Percentiles rank a stretch among this genome's conserved stretches.
Evolutionary conservation across 2,329 filamentous ascomycete genomes (phyloP).

Genomic region (Ophiostoma piceae): DNA sequence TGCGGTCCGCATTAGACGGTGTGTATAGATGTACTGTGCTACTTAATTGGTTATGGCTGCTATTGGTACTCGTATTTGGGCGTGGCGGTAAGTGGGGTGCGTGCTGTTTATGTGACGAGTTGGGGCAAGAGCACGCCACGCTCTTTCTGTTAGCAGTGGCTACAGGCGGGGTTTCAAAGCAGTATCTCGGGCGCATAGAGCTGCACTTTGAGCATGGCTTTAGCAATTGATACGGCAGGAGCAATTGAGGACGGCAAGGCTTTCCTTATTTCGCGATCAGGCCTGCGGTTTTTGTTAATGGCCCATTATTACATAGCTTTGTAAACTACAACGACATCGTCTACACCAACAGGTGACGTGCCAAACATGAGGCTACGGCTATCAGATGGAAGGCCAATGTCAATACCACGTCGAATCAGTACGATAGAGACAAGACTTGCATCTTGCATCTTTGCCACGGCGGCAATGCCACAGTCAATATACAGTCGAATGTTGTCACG

Average conservation of each 20-base stretch:
- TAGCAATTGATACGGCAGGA: neutral
- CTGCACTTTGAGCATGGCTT: neutral
- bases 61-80: neutral
- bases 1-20: neutral
- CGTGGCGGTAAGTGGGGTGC: conserved; percentile 2
- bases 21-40: neutral
- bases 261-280: neutral
- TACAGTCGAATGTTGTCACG: neutral
- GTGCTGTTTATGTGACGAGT: neutral
- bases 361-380: neutral
- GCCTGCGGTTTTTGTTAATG: too few species aligned
- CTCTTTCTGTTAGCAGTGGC: neutral
- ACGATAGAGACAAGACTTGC: neutral
- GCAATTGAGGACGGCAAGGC: neutral
- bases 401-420: neutral
- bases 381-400: neutral
- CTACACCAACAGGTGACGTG: neutral
- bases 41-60: neutral
- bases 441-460: neutral
- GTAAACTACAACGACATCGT: neutral
- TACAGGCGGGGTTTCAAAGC: conserved; percentile 1
- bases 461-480: neutral
- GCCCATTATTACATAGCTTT: neutral
- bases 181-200: conserved; percentile 1
- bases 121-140: conserved; percentile 8